Percentiles rank a stretch among this genome's conserved stretches.
Conservation (phyloP, 345 rosid genomes). For the Eucalyptus pauciflora region DNA sequence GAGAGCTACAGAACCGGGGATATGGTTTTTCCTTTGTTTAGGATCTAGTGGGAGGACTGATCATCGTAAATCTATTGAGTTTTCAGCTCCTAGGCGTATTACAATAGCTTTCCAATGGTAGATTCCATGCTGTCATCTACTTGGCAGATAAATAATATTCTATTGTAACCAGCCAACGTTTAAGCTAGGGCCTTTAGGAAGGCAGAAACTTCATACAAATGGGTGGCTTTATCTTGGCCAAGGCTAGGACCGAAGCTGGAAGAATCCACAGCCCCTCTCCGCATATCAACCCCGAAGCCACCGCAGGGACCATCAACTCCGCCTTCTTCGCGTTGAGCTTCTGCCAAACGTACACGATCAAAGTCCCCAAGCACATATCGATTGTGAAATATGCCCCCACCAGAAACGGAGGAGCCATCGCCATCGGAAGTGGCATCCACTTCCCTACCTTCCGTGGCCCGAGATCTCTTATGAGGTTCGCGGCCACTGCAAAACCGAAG, state of each 20-base stretch:
- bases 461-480: slow-evolving; percentile 55
- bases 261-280: slow-evolving; percentile 94
- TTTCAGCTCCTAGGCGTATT: neutral
- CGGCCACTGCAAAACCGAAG: slow-evolving; percentile 60
- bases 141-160: neutral
- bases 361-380: slow-evolving; percentile 79
- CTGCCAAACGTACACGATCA: slow-evolving; percentile 51
- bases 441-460: slow-evolving; percentile 49
- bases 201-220: slow-evolving; percentile 73
- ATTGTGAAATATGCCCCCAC: slow-evolving; percentile 91
- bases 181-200: slow-evolving; percentile 11
- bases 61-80: neutral
- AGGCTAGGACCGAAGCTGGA: slow-evolving; percentile 73
- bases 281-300: slow-evolving; percentile 83
- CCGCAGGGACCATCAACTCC: slow-evolving; percentile 75
- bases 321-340: slow-evolving; percentile 49
- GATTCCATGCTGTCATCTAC: neutral
- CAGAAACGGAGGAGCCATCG: slow-evolving; percentile 74
- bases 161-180: neutral
- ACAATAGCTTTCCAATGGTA: neutral
- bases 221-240: slow-evolving; percentile 75
- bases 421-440: slow-evolving; percentile 91
- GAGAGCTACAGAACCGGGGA: neutral
- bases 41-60: neutral
- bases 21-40: neutral